Evolutionary conservation across 148 eudicot species (phyloP).

Genomic region (Persicaria maculosa): DNA sequence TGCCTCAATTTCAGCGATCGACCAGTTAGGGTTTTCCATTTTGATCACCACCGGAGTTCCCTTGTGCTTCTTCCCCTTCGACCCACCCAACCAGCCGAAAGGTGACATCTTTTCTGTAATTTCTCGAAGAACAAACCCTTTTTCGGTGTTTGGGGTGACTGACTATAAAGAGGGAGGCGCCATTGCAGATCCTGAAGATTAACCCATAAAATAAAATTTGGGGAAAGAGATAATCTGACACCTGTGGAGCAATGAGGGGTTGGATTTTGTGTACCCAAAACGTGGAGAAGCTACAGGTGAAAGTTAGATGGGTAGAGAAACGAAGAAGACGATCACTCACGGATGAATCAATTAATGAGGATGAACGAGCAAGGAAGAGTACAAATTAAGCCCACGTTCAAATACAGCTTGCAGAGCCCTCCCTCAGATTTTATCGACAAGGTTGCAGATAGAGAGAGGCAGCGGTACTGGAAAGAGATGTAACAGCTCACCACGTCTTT

Average conservation of each 20-base stretch:
- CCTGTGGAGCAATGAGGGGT: slow-evolving; percentile 2
- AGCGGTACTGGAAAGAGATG: slow-evolving; percentile 1
- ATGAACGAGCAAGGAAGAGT: background rate
- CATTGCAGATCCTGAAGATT: background rate
- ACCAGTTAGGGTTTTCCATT: slow-evolving; percentile 72
- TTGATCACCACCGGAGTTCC: slow-evolving; percentile 66
- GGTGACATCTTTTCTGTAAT: slow-evolving; percentile 27
- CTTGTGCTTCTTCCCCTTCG: slow-evolving; percentile 28
- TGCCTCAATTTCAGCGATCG: slow-evolving; percentile 50
- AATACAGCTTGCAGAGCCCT: slow-evolving; percentile 8
- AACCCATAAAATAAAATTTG: background rate
- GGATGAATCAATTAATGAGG: background rate
- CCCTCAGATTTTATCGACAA: background rate
- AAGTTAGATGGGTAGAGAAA: background rate
- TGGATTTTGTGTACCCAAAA: background rate
- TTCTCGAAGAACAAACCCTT: background rate
- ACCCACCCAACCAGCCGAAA: slow-evolving; percentile 44
- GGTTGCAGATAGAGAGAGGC: background rate
- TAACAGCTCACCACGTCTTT: slow-evolving; percentile 10
- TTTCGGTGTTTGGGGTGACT: background rate
- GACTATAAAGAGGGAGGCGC: background rate
- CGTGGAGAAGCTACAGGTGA: background rate
- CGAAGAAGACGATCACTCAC: slow-evolving; percentile 4
- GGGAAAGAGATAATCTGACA: slow-evolving; percentile 1
- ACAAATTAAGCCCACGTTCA: slow-evolving; percentile 3